These are phyloP conservation scores for Aspergillus bridgeri DNA, from an alignment of 495 filamentous ascomycete species.

Conservation along the genomic window DNA sequence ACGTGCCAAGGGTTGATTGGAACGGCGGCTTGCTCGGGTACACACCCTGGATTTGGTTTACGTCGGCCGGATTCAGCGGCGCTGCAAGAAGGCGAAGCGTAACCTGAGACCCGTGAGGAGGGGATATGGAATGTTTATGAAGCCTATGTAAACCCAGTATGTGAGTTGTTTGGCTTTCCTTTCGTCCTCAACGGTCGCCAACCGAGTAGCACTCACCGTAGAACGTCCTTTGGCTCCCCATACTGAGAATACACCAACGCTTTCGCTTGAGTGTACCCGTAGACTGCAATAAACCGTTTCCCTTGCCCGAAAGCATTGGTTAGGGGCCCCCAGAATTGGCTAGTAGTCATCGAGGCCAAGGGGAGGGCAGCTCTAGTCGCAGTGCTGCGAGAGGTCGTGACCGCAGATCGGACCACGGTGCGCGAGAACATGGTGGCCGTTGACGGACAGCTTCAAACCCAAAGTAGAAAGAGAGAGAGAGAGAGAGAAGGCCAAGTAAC, in stretches of 20 bases:
- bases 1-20: slow-evolving; percentile 67
- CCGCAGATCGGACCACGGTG: slow-evolving; percentile 22
- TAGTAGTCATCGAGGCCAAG: slow-evolving; percentile 29
- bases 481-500: not conserved
- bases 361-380: slow-evolving; percentile 10
- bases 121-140: slow-evolving; percentile 78
- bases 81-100: slow-evolving; percentile 77
- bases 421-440: slow-evolving; percentile 32
- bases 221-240: slow-evolving; percentile 79
- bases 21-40: slow-evolving; percentile 84
- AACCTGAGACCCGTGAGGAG: slow-evolving; percentile 57
- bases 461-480: not conserved
- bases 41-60: slow-evolving; percentile 95
- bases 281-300: slow-evolving; percentile 60
- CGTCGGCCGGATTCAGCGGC: slow-evolving; percentile 94
- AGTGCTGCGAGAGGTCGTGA: slow-evolving; percentile 15
- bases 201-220: slow-evolving; percentile 49
- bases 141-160: slow-evolving; percentile 42
- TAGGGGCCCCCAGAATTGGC: slow-evolving; percentile 13
- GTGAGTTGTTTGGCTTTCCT: slow-evolving; percentile 1
- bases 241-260: slow-evolving; percentile 79
- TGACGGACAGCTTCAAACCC: too few relatives aligned
- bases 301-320: slow-evolving; percentile 9
- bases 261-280: slow-evolving; percentile 97
- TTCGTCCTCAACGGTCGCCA: not conserved